Percentiles rank a stretch among this genome's conserved stretches.
These are phyloP conservation scores for Suhomyces sp. DNA, from an alignment of 805 yeast species.

Conservation along the genomic window DNA sequence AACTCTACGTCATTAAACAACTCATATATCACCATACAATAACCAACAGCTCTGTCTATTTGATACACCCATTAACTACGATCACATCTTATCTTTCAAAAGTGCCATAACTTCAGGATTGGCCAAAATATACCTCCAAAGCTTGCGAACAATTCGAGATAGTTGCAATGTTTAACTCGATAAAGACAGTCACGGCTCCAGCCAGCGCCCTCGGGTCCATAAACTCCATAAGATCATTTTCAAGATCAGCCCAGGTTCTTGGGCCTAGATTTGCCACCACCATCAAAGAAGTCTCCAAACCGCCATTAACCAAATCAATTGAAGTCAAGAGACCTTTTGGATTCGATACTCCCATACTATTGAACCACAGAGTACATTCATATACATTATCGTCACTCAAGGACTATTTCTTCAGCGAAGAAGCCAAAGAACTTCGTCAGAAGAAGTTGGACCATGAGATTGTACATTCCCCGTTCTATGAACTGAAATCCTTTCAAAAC, in stretches of 20 bases:
- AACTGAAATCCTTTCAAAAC: conserved; percentile 51
- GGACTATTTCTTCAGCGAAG: conserved; percentile 29
- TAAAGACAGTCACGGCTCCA: no score
- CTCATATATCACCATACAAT: no score
- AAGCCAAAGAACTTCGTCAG: conserved; percentile 39
- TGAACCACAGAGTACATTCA: conserved; percentile 22
- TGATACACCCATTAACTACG: no score
- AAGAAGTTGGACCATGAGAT: conserved; percentile 42
- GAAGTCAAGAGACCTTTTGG: conserved; percentile 41
- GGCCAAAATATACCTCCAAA: no score
- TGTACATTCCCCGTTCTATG: conserved; percentile 44
- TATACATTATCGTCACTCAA: conserved; percentile 18
- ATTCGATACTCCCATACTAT: conserved; percentile 27
- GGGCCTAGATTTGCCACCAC: conserved; percentile 38
- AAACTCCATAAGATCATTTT: neutral
- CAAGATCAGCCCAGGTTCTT: neutral
- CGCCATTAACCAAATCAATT: conserved; percentile 34
- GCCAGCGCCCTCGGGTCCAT: no score
- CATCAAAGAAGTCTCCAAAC: conserved; percentile 36
- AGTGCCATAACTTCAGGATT: no score
- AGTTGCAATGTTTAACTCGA: no score
- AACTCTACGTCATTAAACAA: no score
- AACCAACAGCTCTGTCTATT: no score
- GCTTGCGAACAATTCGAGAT: no score
- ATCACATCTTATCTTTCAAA: no score